Conservation (phyloP, 225 moss, liverwort and hornwort species). For the Pleurozium schreberi region DNA sequence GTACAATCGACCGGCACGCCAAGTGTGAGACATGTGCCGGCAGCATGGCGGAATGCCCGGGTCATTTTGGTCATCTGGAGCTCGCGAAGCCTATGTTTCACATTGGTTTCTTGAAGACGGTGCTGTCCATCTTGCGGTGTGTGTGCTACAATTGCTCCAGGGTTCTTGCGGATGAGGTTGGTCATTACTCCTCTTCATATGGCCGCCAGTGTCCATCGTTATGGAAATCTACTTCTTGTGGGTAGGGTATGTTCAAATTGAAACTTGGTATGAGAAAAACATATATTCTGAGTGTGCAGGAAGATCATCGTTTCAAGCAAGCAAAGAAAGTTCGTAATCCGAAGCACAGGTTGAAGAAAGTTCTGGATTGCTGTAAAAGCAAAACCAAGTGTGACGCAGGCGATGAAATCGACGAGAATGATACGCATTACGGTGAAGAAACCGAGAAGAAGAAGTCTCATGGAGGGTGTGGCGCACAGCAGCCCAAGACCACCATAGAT, state of each 20-base stretch:
- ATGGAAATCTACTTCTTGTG: neutral
- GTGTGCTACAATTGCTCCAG: slow-evolving; percentile 96
- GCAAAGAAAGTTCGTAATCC: slow-evolving; percentile 95
- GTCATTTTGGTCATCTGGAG: slow-evolving; percentile 96
- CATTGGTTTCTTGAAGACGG: slow-evolving; percentile 95
- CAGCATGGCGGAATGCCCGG: slow-evolving; percentile 97
- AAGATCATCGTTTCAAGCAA: slow-evolving; percentile 91
- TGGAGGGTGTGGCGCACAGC: slow-evolving; percentile 95
- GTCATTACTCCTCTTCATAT: neutral
- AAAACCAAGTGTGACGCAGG: slow-evolving; percentile 91
- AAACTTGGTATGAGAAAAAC: neutral
- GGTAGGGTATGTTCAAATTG: neutral
- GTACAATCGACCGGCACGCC: slow-evolving; percentile 93
- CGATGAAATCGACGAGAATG: slow-evolving; percentile 77
- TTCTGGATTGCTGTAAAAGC: slow-evolving; percentile 97
- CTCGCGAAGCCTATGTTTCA: slow-evolving; percentile 99
- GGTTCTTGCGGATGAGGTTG: slow-evolving; percentile 70
- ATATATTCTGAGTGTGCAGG: slow-evolving; percentile 19
- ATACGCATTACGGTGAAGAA: slow-evolving; percentile 50
- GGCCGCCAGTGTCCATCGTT: neutral
- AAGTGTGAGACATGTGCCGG: slow-evolving; percentile 99
- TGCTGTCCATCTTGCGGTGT: slow-evolving; percentile 84
- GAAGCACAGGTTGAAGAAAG: slow-evolving; percentile 95
- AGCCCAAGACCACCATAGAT: slow-evolving; percentile 94
- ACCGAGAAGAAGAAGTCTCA: slow-evolving; percentile 85